Evolutionary conservation across 2,329 filamentous ascomycete genomes (phyloP).

Genomic region (Penicillium psychrosexuale): DNA sequence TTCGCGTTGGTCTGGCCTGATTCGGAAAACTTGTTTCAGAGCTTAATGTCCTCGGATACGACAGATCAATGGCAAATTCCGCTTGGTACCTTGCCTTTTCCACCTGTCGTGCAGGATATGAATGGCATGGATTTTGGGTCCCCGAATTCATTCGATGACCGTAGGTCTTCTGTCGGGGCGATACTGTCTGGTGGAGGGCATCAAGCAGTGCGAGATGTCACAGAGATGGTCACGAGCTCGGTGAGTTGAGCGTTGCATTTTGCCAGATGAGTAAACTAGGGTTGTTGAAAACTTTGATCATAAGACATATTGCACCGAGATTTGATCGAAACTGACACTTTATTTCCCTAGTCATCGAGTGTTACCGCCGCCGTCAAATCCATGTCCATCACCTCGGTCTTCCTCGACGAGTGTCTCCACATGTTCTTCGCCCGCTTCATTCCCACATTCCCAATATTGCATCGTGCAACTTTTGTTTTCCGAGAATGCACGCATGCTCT

Average conservation of each 20-base stretch:
- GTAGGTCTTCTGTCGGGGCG: conserved; percentile 35
- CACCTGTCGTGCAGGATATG: conserved; percentile 30
- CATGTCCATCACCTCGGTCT: conserved; percentile 46
- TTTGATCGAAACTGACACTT: not conserved
- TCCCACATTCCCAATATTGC: conserved; percentile 47
- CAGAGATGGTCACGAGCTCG: conserved; percentile 44
- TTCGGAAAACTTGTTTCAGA: conserved; percentile 46
- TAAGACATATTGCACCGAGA: no score
- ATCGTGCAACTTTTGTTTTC: conserved; percentile 46
- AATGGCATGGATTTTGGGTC: conserved; percentile 34
- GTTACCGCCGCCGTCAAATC: conserved; percentile 46
- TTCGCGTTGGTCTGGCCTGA: conserved; percentile 47
- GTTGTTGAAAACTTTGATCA: no score
- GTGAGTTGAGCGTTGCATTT: conserved; percentile 26
- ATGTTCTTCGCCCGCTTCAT: conserved; percentile 50
- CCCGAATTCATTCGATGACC: conserved; percentile 39
- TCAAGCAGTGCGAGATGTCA: conserved; percentile 46
- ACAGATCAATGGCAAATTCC: conserved; percentile 45
- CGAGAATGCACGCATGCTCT: conserved; percentile 45
- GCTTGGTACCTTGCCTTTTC: conserved; percentile 41
- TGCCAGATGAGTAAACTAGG: not conserved
- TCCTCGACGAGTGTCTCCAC: conserved; percentile 47
- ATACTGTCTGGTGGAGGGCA: conserved; percentile 44
- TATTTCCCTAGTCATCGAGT: conserved; percentile 36
- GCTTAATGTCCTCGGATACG: conserved; percentile 42